Base-by-base conservation (phyloP, 2,329 filamentous ascomycete genomes). In the Curvularia verruculosa region DNA sequence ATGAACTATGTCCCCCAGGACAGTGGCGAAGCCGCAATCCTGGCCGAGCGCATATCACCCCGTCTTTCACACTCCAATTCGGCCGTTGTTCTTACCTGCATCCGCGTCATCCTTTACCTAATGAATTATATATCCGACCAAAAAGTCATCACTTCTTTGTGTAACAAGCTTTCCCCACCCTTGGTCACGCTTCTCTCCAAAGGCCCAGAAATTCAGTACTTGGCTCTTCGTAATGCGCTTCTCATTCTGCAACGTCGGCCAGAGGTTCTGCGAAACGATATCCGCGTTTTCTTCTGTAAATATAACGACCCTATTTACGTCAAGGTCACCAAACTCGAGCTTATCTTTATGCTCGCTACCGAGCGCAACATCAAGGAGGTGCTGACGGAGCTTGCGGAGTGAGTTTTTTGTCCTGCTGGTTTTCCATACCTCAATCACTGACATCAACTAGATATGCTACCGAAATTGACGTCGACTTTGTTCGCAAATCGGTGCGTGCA, bases 301-400 rank as follows among this genome's bases (percentile, higher is more conserved):
- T 99, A 99, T 79, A 99, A 99, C 76, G 95, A 99, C 73, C 95
- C 95, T 0, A 99, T 99, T 63, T 99, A 98, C 75, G 95, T 99
- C 79, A 99, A 99, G 78, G 95, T 99, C 49, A 99, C 95, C 15
- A 99, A 99, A 79, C 84, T 99, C 48, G 95, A 99, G 78, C 85
- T 99, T 67, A 98, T 99, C 65, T 99, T 99, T 78, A 99, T 98
- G 95, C 85, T 99, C 58, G 95, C 95, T 7, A 96, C 87, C 31
- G 92, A 97, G 77, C 90, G 89, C 70, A 99, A 99, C 75, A 99
- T 99, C 67, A 89, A 92, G 47, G 92, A 98, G 73, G 95, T 99
- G 1, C 79, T 99, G 64, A 96, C 93, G 1, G 95, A 99, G 76
- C 80, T 99, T 54, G 87, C 92, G 74, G 95, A 99, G 83, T 96